Percentiles rank a stretch among this genome's conserved stretches.
Evolutionary conservation across 2,329 filamentous ascomycete genomes (phyloP).

Genomic region (Venturia effusa): DNA sequence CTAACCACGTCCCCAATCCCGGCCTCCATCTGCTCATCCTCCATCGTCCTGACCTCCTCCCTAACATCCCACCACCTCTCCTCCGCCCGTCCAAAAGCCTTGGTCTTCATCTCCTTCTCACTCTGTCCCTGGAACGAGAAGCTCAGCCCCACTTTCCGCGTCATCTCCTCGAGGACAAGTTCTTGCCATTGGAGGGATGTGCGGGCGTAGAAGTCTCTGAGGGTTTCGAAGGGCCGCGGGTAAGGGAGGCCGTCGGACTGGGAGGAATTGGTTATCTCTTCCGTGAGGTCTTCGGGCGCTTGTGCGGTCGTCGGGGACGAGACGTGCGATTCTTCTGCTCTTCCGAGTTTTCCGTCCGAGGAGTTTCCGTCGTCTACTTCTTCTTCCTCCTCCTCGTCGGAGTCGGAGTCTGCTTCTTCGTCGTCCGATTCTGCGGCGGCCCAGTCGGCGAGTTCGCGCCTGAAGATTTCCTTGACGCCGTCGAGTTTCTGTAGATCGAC

Average conservation of each 20-base stretch:
- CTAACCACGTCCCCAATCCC: slow-evolving; percentile 93
- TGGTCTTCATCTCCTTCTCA: slow-evolving; percentile 86
- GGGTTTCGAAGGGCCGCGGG: slow-evolving; percentile 71
- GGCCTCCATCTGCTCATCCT: slow-evolving; percentile 92
- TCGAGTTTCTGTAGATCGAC: slow-evolving; percentile 92
- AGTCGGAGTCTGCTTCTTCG: slow-evolving; percentile 22
- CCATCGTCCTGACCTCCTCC: slow-evolving; percentile 81
- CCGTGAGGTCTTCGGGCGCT: slow-evolving; percentile 31
- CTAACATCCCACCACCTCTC: slow-evolving; percentile 98
- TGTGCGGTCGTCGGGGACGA: slow-evolving; percentile 40
- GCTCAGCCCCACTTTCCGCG: slow-evolving; percentile 34
- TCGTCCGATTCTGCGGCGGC: slow-evolving; percentile 40
- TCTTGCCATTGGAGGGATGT: slow-evolving; percentile 89
- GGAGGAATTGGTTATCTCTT: slow-evolving; percentile 43
- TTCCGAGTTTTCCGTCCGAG: slow-evolving; percentile 46
- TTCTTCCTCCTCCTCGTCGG: slow-evolving; percentile 37
- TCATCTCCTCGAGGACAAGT: slow-evolving; percentile 64
- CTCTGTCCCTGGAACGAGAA: slow-evolving; percentile 31
- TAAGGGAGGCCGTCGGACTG: slow-evolving; percentile 65
- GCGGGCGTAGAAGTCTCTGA: slow-evolving; percentile 84
- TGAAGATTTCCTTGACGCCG: slow-evolving; percentile 86
- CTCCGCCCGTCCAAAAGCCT: slow-evolving; percentile 82
- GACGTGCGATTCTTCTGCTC: slow-evolving; percentile 27
- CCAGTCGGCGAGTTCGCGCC: slow-evolving; percentile 78
- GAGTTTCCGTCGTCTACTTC: slow-evolving; percentile 23